These are phyloP conservation scores for Penicillium freii DNA, from an alignment of 2,329 filamentous ascomycete genomes.

Conservation along the genomic window DNA sequence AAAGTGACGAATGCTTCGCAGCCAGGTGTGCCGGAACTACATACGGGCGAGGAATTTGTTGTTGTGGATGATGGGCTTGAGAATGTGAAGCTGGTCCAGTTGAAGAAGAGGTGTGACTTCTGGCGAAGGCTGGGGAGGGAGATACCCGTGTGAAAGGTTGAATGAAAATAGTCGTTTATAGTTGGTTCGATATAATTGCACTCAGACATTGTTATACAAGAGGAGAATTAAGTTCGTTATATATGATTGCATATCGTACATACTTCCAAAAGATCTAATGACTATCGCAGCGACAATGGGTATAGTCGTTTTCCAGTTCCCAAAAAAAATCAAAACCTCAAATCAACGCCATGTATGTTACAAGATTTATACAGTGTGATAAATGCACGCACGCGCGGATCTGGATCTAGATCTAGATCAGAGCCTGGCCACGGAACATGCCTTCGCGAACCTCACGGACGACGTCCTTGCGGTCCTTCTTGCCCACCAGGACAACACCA, in stretches of 20 bases:
- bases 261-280: conserved; percentile 10
- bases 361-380: conserved; percentile 16
- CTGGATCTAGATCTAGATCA: conserved; percentile 55
- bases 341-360: conserved; percentile 23
- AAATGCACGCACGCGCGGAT: conserved; percentile 1
- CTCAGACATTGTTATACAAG: background rate
- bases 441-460: conserved; percentile 88
- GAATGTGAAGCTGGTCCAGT: conserved; percentile 36
- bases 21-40: conserved; percentile 46
- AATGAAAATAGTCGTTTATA: background rate
- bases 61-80: conserved; percentile 49
- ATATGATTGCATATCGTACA: conserved; percentile 14
- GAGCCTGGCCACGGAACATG: conserved; percentile 77
- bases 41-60: conserved; percentile 51
- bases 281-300: conserved; percentile 11
- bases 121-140: conserved; percentile 51
- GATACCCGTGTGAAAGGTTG: conserved; percentile 45
- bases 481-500: conserved; percentile 86
- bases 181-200: background rate
- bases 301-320: conserved; percentile 15
- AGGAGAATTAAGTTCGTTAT: conserved; percentile 9
- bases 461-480: conserved; percentile 82
- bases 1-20: conserved; percentile 51
- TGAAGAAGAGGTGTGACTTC: conserved; percentile 54
- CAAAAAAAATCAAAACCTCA: conserved; percentile 8